phyloP scores from a whole-genome alignment of 345 rosid genomes.

The Populus euphratica region DNA sequence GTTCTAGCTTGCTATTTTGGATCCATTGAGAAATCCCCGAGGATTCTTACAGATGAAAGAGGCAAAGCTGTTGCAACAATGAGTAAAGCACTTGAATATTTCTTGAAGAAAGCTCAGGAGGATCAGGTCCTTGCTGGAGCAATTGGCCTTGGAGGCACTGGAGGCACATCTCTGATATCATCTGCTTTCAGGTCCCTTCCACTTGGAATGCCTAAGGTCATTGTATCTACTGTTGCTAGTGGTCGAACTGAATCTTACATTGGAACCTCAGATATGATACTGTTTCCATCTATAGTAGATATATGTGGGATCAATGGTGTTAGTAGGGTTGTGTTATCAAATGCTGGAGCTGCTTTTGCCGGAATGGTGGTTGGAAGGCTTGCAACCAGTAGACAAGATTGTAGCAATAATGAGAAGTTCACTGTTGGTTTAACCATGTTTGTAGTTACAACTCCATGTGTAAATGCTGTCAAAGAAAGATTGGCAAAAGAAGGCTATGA shows the following conservation, averaged over 20 bases:
- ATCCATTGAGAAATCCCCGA: constrained; percentile 16
- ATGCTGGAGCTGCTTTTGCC: constrained; percentile 83
- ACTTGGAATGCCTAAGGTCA: constrained; percentile 68
- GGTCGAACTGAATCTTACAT: constrained; percentile 70
- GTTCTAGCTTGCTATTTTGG: constrained; percentile 47
- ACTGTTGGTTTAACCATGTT: constrained; percentile 89
- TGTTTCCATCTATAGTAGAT: constrained; percentile 82
- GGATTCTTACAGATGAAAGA: constrained; percentile 54
- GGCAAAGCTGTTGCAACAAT: constrained; percentile 63
- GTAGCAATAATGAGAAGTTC: constrained; percentile 24
- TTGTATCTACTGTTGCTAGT: constrained; percentile 86
- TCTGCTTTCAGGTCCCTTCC: constrained; percentile 67
- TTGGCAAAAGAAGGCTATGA: constrained; percentile 68
- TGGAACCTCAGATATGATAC: constrained; percentile 71
- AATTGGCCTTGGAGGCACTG: constrained; percentile 79
- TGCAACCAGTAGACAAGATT: constrained; percentile 14
- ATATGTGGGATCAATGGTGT: constrained; percentile 83
- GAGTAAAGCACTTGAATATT: constrained; percentile 58
- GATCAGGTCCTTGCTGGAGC: constrained; percentile 53
- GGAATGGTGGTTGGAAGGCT: constrained; percentile 78
- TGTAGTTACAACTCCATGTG: constrained; percentile 87
- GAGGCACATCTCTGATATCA: constrained; percentile 73
- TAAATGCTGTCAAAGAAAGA: constrained; percentile 56
- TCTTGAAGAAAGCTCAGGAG: constrained; percentile 38
- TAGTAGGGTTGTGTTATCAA: constrained; percentile 67